Conservation (phyloP, 495 filamentous ascomycete genomes). For the Xanthoparmelia taractica region DNA sequence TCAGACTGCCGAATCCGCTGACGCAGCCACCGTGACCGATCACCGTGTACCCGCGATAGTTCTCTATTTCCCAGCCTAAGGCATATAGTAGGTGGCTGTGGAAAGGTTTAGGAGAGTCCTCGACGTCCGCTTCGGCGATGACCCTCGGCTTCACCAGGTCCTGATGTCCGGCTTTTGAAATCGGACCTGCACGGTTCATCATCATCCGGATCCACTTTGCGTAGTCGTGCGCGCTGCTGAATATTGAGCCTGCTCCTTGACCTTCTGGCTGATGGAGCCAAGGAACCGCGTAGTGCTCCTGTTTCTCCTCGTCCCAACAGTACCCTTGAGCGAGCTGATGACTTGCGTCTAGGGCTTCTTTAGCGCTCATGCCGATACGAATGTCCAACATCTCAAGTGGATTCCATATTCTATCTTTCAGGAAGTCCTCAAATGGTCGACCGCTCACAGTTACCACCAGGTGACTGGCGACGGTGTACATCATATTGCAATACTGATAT, state of each 20-base stretch:
- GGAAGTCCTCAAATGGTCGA: slow-evolving; percentile 35
- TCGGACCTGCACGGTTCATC: slow-evolving; percentile 29
- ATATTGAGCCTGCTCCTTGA: slow-evolving; percentile 45
- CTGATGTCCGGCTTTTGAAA: slow-evolving; percentile 33
- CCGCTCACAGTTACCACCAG: slow-evolving; percentile 38
- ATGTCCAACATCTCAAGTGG: slow-evolving; percentile 44
- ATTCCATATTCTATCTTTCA: slow-evolving; percentile 39
- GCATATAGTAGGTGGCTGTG: slow-evolving; percentile 32
- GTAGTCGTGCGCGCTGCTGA: slow-evolving; percentile 48
- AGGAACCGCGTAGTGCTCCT: too few species aligned
- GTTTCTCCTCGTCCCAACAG: too few species aligned
- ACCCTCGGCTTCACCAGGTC: slow-evolving; percentile 34
- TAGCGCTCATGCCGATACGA: too few species aligned
- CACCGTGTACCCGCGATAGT: slow-evolving; percentile 39
- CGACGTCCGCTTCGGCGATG: too few species aligned
- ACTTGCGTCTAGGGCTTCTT: too few species aligned
- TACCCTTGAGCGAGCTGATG: too few species aligned
- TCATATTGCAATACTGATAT: slow-evolving; percentile 48
- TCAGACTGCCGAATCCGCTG: slow-evolving; percentile 37
- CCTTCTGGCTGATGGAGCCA: too few species aligned
- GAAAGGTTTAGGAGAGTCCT: too few species aligned
- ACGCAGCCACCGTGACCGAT: slow-evolving; percentile 41
- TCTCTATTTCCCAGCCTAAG: slow-evolving; percentile 38
- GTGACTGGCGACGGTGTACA: slow-evolving; percentile 42
- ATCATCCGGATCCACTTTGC: slow-evolving; percentile 40